Base-by-base conservation (phyloP, 345 rosid genomes). In the Passiflora organensis region DNA sequence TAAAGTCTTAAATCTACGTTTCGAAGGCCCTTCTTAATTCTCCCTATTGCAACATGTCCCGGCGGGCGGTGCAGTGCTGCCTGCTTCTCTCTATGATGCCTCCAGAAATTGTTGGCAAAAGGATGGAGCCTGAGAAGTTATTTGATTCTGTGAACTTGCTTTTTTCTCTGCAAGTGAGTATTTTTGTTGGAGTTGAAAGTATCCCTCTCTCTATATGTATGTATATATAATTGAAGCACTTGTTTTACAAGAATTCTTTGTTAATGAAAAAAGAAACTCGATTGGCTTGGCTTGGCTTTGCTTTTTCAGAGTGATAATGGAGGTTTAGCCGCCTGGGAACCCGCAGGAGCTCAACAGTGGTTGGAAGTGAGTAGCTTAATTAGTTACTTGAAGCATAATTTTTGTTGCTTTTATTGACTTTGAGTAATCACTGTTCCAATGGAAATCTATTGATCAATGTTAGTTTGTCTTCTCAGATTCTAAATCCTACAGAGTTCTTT, bases 241-340 rank as follows among this genome's bases (percentile, higher is more conserved):
- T 20, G 28, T 20, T 32, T 48, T 3, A 10, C 5, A 48, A 13
- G 5, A 10, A 6, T 48, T 6, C 17, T 12, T 12, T 24, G 14
- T 10, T 9, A 20, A 22, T 24, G n/a, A 5, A n/a, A 23, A 13
- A 1, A 25, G 11, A 10, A 2, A 47, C 19, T 23, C 19, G 12
- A 19, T 6, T 4, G 5, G 1, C 13, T 21, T 20, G 0, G 12
- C 10, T 20, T 9, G 13, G n/a, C n/a, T 25, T 19, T 63, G 46
- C 34, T 8, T 28, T 6, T 41, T 12, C 74, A 85, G 89, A 69
- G 77, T 53, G 53, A 72, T 63, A 73, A 66, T 24, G 94, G 89
- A 13, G 94, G 94, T 32, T 24, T 74, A 15, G 2, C 88, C 15
- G 78, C 69, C 0, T 82, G 93, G 93, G 86, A 82, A 61, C 89